Conservation (phyloP, 179 eudicot species). For the Corrigiola litoralis region DNA sequence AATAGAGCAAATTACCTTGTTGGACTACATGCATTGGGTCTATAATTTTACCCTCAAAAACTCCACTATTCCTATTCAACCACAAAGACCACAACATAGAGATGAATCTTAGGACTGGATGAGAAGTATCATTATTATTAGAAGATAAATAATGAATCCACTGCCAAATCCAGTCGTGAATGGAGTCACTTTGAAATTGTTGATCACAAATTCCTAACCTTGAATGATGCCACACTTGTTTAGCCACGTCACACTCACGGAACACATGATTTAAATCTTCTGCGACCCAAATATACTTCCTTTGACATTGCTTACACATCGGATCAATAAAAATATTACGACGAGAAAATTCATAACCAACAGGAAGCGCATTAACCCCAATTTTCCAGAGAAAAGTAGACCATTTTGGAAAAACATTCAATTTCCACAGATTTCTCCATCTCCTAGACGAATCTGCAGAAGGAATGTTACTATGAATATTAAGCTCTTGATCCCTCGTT, state of each 20-base stretch:
- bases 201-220: background rate
- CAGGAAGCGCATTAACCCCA: background rate
- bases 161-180: background rate
- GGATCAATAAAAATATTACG: background rate
- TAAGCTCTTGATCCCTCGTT: too few species aligned
- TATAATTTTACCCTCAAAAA: too few species aligned
- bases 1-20: too few species aligned
- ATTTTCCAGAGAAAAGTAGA: background rate
- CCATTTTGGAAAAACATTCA: background rate
- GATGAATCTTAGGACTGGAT: too few species aligned
- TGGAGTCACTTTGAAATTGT: background rate
- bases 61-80: too few species aligned
- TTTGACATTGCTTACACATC: background rate
- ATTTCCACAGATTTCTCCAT: background rate
- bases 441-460: too few species aligned
- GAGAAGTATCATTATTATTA: too few species aligned
- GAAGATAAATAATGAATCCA: too few species aligned
- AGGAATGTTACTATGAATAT: too few species aligned
- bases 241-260: background rate
- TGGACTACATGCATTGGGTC: too few species aligned
- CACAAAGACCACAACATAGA: too few species aligned
- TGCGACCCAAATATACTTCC: background rate
- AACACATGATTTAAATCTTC: background rate
- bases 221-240: background rate
- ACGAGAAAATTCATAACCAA: background rate